Evolutionary conservation across 495 filamentous ascomycete species (phyloP), one percentile per base, ranked within the genome.

Genomic region (Daldinia grandis): DNA sequence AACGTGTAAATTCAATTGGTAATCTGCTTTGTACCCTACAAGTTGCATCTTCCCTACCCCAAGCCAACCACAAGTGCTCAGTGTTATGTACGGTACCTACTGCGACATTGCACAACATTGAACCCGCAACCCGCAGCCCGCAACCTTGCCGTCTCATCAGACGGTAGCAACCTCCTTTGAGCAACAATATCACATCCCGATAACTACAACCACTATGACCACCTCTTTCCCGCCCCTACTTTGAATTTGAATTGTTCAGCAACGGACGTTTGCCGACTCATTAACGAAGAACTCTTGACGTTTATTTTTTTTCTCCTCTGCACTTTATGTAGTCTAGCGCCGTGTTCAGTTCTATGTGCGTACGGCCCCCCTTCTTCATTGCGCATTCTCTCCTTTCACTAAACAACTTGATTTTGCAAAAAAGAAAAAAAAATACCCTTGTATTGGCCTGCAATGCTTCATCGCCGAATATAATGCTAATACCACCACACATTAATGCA

Each of bases 121-220:
- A 47, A 64, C 44, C 60, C 59, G 53, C 51, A 66, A 61, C 68
- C 51, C 42, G 42, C 42, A 47, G 42, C 42, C 42, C 19, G 17
- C 42, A 66, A 66, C 68, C 51, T 61, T 68, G 56, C 60, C 60
- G 69, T 72, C 69, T 72, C 59, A 72, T 72, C 64, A 72, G 64
- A 68, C 64, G 64, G 69, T 17, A 37, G 47, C 7, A 62, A 72
- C 64, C 69, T 68, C 69, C 69, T 72, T 72, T 72, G 69, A 72
- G 60, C 60, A 64, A 68, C 69, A 64, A 33, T 67, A 66, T 63
- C 69, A 72, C 69, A 67, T 68, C 55, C 30, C 59, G 64, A 68
- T 71, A 61, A 59, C 66, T 27, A 57, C 25, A 56, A 62, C 55
- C 55, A 60, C 30, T 40, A 50, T 28, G 14, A 58, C 62, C 54